Evolutionary conservation across 2,329 filamentous ascomycete genomes (phyloP), one percentile per base, ranked within the genome.

Genomic region (Blastomyces parvus): DNA sequence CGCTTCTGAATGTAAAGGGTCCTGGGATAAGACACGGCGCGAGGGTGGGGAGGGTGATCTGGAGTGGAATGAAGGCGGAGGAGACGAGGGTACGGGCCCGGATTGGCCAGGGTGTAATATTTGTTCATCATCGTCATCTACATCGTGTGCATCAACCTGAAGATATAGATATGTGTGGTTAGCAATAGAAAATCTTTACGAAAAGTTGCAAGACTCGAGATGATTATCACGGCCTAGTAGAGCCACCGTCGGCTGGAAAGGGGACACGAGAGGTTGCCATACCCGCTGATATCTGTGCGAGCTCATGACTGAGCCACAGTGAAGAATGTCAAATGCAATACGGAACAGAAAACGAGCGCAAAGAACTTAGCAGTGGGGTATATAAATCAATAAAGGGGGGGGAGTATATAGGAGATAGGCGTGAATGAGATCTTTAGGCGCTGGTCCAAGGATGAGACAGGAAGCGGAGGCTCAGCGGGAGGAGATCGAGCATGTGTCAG

Each of bases 1-100:
- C 65, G 91, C 88, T 64, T 84, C 80, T 68, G 76, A 78, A 62
- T 75, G 72, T 63, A 79, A 75, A 48, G 80, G 79, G 68, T 83
- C 80, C 64, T 81, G 75, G 60, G 81, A 79, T 75, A 78, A 78
- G 62, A 80, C 17, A 46, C 22, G 81, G 65, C 79, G 77, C 56
- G 81, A 79, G 25, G 80, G 75, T 40, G 82, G 83, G 44, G 89
- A 92, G 1, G 91, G 91, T 40, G 88, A 82, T 73, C 89, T 86
- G 57, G 92, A 97, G 74, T 87, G 90, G 77, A 97, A 97, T 1
- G 93, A 97, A 1, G 93, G 93, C 46, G 78, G 77, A 61, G 78
- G 78, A 67, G 78, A 80, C 52, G 73, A 74, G 38, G 77, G 74
- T 36, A 71, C 70, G 55, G 69, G 66, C 67, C 71, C 40, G 70